Percentiles rank a stretch among this genome's conserved stretches.
phyloP scores from a whole-genome alignment of 768 basidiomycete genomes.

The Termitomyces sp. region DNA sequence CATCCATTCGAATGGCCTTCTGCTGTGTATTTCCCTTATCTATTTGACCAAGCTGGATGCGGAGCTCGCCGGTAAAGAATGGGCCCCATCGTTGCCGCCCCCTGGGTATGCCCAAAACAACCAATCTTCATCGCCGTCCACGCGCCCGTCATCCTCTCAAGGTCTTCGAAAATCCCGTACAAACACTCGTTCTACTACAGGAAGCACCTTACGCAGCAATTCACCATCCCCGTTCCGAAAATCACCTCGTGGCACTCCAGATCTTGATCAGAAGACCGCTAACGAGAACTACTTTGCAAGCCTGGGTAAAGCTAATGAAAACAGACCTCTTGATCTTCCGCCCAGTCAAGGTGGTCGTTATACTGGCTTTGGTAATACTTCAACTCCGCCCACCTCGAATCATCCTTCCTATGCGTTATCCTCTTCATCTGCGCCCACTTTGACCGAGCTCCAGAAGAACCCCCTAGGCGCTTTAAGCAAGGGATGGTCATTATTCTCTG shows the following conservation, averaged over 20 bases:
- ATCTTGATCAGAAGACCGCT: conserved; percentile 63
- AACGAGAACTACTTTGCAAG: conserved; percentile 88
- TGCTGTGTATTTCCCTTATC: conserved; percentile 15
- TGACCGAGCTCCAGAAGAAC: conserved; percentile 83
- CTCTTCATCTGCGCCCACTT: conserved; percentile 73
- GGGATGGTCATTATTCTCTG: conserved; percentile 94
- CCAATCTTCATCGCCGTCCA: conserved; percentile 43
- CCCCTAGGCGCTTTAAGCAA: conserved; percentile 84
- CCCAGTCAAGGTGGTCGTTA: conserved; percentile 95
- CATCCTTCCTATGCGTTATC: conserved; percentile 73
- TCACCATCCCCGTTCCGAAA: conserved; percentile 53
- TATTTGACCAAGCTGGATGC: conserved; percentile 66
- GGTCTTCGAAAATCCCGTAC: conserved; percentile 87
- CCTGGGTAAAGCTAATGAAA: conserved; percentile 80
- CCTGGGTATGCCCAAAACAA: conserved; percentile 35
- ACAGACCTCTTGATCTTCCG: conserved; percentile 73
- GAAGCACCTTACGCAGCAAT: conserved; percentile 46
- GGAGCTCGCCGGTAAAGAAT: conserved; percentile 67
- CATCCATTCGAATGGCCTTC: neutral
- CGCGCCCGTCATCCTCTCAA: conserved; percentile 70
- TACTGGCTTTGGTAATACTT: conserved; percentile 87
- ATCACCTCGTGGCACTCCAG: conserved; percentile 43
- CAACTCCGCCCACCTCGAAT: conserved; percentile 53
- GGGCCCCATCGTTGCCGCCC: conserved; percentile 77
- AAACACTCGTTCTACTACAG: conserved; percentile 49